phyloP scores from a whole-genome alignment of 495 filamentous ascomycete genomes.

The Penicillium malachiteum region DNA sequence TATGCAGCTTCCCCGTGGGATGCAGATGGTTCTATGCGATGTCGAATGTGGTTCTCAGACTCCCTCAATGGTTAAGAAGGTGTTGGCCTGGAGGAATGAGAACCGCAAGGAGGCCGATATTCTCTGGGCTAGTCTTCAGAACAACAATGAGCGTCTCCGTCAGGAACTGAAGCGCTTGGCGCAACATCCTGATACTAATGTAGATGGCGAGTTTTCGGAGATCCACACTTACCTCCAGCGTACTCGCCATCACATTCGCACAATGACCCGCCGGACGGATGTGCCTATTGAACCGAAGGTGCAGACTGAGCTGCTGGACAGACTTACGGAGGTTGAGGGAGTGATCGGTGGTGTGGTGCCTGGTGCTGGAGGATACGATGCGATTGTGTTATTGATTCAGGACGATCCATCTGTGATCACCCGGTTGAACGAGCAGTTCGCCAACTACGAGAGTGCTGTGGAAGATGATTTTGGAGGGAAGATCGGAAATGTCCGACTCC shows the following conservation, averaged over 20 bases:
- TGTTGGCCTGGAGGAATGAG: constrained; percentile 75
- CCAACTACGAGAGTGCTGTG: constrained; percentile 57
- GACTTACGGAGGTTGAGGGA: constrained; percentile 66
- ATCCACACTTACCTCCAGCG: constrained; percentile 44
- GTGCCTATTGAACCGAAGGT: constrained; percentile 90
- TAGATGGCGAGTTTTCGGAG: constrained; percentile 31
- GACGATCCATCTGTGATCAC: constrained; percentile 68
- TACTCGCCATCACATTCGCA: constrained; percentile 62
- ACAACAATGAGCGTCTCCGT: constrained; percentile 69
- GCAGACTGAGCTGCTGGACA: constrained; percentile 83
- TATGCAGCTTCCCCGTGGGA: constrained; percentile 61
- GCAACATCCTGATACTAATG: constrained; percentile 30
- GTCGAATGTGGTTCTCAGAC: constrained; percentile 94
- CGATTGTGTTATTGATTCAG: constrained; percentile 73
- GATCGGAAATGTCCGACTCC: constrained; percentile 69
- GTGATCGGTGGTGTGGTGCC: constrained; percentile 91
- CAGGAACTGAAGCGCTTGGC: constrained; percentile 52
- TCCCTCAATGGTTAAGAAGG: constrained; percentile 90
- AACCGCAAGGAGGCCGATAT: constrained; percentile 63
- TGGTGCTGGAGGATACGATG: constrained; percentile 93
- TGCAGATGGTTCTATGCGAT: constrained; percentile 86
- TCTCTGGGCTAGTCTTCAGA: constrained; percentile 73
- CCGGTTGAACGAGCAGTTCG: constrained; percentile 62
- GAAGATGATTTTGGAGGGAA: constrained; percentile 55
- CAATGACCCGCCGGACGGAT: constrained; percentile 68